Conservation (phyloP, 495 filamentous ascomycete genomes). For the Lasiosphaeria ovina region DNA sequence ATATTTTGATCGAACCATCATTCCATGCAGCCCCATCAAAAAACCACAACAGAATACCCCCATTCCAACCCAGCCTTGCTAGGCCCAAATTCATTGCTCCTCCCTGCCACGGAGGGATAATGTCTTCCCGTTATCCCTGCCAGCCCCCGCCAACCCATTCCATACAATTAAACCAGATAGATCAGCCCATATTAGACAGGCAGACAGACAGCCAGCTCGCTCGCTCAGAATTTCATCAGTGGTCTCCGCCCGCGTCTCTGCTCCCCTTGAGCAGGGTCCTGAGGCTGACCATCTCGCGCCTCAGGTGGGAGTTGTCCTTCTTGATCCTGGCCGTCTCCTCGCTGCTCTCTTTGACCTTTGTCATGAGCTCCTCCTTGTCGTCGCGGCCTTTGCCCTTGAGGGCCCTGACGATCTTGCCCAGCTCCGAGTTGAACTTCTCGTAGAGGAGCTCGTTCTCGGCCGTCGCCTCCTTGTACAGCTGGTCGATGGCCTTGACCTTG, state of each 20-base stretch:
- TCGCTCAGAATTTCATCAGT: not conserved
- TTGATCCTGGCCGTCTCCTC: slow-evolving; percentile 70
- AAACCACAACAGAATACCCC: not conserved
- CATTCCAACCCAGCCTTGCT: not conserved
- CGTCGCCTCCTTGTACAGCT: slow-evolving; percentile 82
- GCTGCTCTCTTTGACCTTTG: slow-evolving; percentile 60
- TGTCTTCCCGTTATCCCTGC: no score
- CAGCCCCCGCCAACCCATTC: no score
- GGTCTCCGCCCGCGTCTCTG: not conserved
- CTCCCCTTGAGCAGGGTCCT: slow-evolving; percentile 45
- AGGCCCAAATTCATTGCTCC: no score
- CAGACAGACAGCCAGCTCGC: no score
- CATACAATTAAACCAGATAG: no score
- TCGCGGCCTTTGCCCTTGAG: slow-evolving; percentile 66
- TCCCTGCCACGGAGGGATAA: no score
- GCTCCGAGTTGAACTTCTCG: slow-evolving; percentile 85
- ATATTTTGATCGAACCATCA: slow-evolving; percentile 5
- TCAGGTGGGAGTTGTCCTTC: slow-evolving; percentile 69
- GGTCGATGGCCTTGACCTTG: slow-evolving; percentile 80
- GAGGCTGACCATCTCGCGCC: slow-evolving; percentile 52
- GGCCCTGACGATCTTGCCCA: slow-evolving; percentile 76
- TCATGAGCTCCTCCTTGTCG: slow-evolving; percentile 69
- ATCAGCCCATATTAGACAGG: no score
- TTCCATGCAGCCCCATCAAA: not conserved
- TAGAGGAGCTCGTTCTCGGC: slow-evolving; percentile 95